Percentiles rank a stretch among this genome's conserved stretches.
These are phyloP conservation scores for Batkoa obscura DNA, from an alignment of 371 early-diverging fungal genomes.

Conservation along the genomic window DNA sequence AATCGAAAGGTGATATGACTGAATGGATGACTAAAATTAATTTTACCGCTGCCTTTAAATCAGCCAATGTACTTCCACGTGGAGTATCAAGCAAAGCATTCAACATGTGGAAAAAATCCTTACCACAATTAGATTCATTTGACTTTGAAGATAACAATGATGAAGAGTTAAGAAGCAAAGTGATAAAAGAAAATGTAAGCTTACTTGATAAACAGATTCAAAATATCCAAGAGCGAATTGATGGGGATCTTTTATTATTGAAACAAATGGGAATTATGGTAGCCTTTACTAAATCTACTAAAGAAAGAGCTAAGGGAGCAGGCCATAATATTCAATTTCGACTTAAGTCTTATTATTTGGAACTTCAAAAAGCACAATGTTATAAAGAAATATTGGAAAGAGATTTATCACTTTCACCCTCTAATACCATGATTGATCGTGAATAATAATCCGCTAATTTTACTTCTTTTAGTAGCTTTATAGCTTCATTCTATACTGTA, in stretches of 20 bases:
- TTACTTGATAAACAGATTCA: constrained; percentile 3
- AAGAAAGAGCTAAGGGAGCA: constrained; percentile 28
- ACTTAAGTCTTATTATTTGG: constrained; percentile 27
- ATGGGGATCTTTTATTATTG: constrained; percentile 29
- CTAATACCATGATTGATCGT: no score
- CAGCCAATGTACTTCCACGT: constrained; percentile 31
- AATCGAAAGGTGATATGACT: constrained; percentile 41
- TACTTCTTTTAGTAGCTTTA: no score
- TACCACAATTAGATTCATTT: constrained; percentile 7
- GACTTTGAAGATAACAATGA: not conserved
- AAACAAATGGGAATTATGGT: constrained; percentile 41
- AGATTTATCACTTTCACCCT: not conserved
- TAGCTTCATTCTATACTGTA: no score
- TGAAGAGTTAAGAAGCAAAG: not conserved
- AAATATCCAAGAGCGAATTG: constrained; percentile 14
- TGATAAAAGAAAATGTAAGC: constrained; percentile 3
- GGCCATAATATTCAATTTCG: constrained; percentile 30
- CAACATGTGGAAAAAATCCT: not conserved
- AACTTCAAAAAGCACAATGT: constrained; percentile 39
- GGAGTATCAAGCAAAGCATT: constrained; percentile 3
- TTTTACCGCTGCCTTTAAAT: constrained; percentile 54
- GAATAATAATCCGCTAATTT: no score
- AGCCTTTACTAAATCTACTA: constrained; percentile 37
- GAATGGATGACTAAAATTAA: constrained; percentile 70
- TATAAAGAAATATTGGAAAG: constrained; percentile 44